Base-by-base conservation (phyloP, 2,329 filamentous ascomycete species). In the Neonectria magnoliae region DNA sequence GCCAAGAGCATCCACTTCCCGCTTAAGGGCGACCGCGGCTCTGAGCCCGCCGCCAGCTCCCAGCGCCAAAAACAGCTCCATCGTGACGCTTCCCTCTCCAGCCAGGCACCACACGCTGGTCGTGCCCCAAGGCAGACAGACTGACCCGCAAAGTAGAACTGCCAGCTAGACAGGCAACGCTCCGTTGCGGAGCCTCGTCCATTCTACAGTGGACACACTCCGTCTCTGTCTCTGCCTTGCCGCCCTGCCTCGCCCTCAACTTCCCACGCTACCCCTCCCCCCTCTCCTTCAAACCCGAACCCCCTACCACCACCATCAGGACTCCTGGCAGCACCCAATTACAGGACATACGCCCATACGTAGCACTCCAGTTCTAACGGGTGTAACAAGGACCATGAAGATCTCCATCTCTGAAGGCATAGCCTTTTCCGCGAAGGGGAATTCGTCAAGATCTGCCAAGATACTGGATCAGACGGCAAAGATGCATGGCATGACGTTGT, bases 401-500 rank as follows among this genome's bases (percentile, higher is more conserved):
- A 63, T 58, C 54, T 58, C 60, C 31, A 63, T 63, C 51, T 58
- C 55, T 20, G 18, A 42, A 47, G 48, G 27, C 33, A 54, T 42
- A 50, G 33, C 33, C 50, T 47, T 41, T 50, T 57, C 63, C 59
- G 20, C 45, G 50, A 58, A 58, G 14, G 58, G 63, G 16, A 62
- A 65, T 59, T 62, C 63, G 59, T 65, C 33, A 65, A 33, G n/a
- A 33, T 41, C 33, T 45, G n/a, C 44, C n/a, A 29, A 29, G 33
- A 62, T 48, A 36, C 48, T 36, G 16, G 18, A 36, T 36, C n/a
- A 29, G 27, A 22, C 45, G 45, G 45, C 27, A 29, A 48, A 48
- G 22, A 20, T n/a, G 18, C 33, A 29, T 25, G 31, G 4, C 51
- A 54, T 57, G 60, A 41, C 22, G 29, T 42, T 51, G 25, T 6